Evolutionary conservation across 768 basidiomycete genomes (phyloP), one percentile per base, ranked within the genome.

Genomic region (Mycena albidolilacea): DNA sequence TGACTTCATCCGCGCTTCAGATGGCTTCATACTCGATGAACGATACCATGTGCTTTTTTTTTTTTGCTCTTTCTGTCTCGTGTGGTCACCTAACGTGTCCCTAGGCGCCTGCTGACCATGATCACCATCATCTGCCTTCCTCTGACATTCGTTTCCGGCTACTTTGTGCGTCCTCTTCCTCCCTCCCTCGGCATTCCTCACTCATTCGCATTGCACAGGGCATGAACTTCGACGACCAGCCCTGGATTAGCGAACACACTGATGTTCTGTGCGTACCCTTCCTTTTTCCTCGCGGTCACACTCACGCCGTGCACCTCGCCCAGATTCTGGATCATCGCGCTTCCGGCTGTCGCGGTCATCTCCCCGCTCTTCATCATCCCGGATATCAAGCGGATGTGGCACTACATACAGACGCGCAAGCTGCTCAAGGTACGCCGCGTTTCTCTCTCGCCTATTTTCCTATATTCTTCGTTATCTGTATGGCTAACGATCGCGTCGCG

Each of bases 61-160:
- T 58, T 77, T 4, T 60, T 21, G 37, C 39, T 58, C 59, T 55
- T 15, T 15, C 8, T 59, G 4, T 19, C 7, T 64, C n/a, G 46
- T 37, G 46, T 39, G 57, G 55, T 66, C 23, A 48, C 46, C 73
- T 41, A 58, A 15, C 44, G 17, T 43, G 52, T 35, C 8, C 12
- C 35, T 69, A 91, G 90, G 90, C 90, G 88, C 62, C 87, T 90
- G 59, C 82, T 94, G 44, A 93, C 92, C 1, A 78, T 92, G 38
- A 89, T 88, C 7, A 93, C 92, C 0, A 90, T 93, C 75, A 89
- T 92, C 75, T 93, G 90, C 83, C 80, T 94, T 10, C 93, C 93
- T 2, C 80, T 93, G 64, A 92, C 92, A 8, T 83, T 93, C 52
- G 83, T 30, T 30, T 30, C 30, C 4, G 30, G 30, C 30, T 30